Percentiles rank a stretch among this genome's conserved stretches.
phyloP scores from a whole-genome alignment of 2,329 filamentous ascomycete species.

The Bipolaris gigantea region DNA sequence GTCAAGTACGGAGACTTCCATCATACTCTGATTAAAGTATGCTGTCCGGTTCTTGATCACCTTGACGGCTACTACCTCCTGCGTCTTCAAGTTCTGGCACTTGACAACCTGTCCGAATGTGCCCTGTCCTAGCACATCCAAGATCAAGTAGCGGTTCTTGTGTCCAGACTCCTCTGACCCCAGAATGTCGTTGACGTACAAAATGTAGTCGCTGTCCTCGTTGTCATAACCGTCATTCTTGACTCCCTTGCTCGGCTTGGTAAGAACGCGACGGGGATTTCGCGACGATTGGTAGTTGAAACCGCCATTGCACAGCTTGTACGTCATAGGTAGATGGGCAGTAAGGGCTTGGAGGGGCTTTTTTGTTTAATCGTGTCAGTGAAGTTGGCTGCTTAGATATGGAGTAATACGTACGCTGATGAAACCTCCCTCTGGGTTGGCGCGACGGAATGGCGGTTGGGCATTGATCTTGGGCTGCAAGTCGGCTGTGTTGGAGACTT shows the following conservation, averaged over 20 bases:
- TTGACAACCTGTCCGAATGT: slow-evolving; percentile 99
- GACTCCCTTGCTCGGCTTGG: slow-evolving; percentile 95
- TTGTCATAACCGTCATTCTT: slow-evolving; percentile 99
- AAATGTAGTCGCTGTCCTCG: slow-evolving; percentile 97
- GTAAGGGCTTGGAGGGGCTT: slow-evolving; percentile 95
- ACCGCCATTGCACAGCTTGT: slow-evolving; percentile 94
- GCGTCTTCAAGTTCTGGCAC: slow-evolving; percentile 96
- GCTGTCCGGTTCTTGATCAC: slow-evolving; percentile 99
- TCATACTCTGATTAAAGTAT: slow-evolving; percentile 99
- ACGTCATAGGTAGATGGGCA: slow-evolving; percentile 88
- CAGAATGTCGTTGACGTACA: slow-evolving; percentile 98
- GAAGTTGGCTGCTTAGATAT: background rate
- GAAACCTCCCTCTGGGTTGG: slow-evolving; percentile 95
- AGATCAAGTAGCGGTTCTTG: slow-evolving; percentile 97
- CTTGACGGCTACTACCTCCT: slow-evolving; percentile 98
- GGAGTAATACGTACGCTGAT: slow-evolving; percentile 73
- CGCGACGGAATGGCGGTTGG: slow-evolving; percentile 88
- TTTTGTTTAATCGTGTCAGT: slow-evolving; percentile 23
- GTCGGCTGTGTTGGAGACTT: slow-evolving; percentile 71
- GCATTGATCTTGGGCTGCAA: slow-evolving; percentile 79
- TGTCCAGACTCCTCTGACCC: slow-evolving; percentile 97
- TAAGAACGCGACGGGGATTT: slow-evolving; percentile 92
- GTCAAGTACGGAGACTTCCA: slow-evolving; percentile 98
- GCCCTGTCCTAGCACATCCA: slow-evolving; percentile 94
- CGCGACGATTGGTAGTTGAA: slow-evolving; percentile 99